phyloP scores from a whole-genome alignment of 2,329 filamentous ascomycete genomes.

The Catunica adiposa region DNA sequence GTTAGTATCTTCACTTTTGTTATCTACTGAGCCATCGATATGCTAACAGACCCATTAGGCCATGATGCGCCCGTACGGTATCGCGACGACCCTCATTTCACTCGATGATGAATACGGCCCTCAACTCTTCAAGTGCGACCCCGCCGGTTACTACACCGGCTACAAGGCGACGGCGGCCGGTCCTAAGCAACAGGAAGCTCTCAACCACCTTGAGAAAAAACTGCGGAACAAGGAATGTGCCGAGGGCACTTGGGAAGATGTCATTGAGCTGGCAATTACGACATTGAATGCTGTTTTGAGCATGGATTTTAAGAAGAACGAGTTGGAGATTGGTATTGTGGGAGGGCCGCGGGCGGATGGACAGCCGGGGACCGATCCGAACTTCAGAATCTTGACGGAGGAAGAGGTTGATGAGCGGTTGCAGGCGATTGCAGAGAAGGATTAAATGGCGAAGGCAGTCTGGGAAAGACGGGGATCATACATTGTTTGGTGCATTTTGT shows the following conservation, averaged over 20 bases:
- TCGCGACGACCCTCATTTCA: conserved; percentile 88
- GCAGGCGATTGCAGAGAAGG: conserved; percentile 97
- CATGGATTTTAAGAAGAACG: conserved; percentile 98
- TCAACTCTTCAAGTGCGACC: conserved; percentile 96
- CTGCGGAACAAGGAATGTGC: conserved; percentile 96
- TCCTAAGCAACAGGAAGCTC: conserved; percentile 94
- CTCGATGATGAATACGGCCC: conserved; percentile 84
- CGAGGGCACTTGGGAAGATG: conserved; percentile 87
- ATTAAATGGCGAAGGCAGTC: conserved; percentile 42
- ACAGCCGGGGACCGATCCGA: conserved; percentile 60
- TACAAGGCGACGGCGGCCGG: conserved; percentile 97
- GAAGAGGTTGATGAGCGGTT: conserved; percentile 97
- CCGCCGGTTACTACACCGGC: conserved; percentile 91
- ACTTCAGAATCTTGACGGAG: conserved; percentile 80
- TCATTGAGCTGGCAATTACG: conserved; percentile 90
- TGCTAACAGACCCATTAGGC: conserved; percentile 33
- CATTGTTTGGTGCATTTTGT: background rate
- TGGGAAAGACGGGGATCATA: background rate
- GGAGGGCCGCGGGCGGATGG: conserved; percentile 73
- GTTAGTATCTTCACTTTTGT: conserved; percentile 31
- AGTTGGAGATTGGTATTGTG: conserved; percentile 95
- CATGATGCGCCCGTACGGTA: conserved; percentile 94
- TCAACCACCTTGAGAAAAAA: conserved; percentile 99
- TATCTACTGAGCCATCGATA: background rate
- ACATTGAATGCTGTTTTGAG: conserved; percentile 91